phyloP scores from a whole-genome alignment of 2,329 filamentous ascomycete species.

The Alternaria dauci region DNA sequence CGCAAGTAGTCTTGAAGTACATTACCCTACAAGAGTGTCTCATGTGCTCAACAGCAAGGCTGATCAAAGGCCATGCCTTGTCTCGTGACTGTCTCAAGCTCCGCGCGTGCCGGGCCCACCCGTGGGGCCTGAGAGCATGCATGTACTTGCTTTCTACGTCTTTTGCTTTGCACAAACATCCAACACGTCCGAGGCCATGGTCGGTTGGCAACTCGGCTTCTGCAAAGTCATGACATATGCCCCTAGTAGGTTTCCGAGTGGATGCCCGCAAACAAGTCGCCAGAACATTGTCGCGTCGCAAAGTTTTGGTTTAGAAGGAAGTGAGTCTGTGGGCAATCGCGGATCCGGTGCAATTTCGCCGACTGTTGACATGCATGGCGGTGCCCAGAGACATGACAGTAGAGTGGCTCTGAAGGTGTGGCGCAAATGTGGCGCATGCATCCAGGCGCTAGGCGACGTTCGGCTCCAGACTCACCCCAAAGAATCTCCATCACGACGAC shows the following conservation, averaged over 20 bases:
- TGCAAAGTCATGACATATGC: not conserved
- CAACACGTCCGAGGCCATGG: not conserved
- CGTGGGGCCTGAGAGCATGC: not conserved
- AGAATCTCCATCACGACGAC: slow-evolving; percentile 27
- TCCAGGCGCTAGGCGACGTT: slow-evolving; percentile 16
- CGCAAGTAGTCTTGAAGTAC: slow-evolving; percentile 1
- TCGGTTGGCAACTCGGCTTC: not conserved
- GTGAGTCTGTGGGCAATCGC: not conserved
- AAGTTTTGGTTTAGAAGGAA: not conserved
- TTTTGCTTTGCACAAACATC: not conserved
- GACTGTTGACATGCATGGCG: not conserved
- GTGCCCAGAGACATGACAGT: not conserved
- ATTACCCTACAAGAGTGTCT: not conserved
- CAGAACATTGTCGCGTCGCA: not conserved
- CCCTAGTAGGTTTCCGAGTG: not conserved
- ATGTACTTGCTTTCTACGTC: not conserved
- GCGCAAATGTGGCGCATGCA: slow-evolving; percentile 20
- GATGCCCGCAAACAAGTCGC: not conserved
- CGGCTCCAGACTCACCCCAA: slow-evolving; percentile 27
- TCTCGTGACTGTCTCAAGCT: slow-evolving; percentile 22
- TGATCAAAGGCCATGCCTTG: slow-evolving; percentile 14
- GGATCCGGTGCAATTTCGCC: not conserved
- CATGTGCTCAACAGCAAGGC: slow-evolving; percentile 14
- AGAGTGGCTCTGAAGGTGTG: not conserved
- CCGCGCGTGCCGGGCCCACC: slow-evolving; percentile 5